These are phyloP conservation scores for Pneumocystis carinii DNA, from an alignment of 1,139 yeast genomes.

Conservation along the genomic window DNA sequence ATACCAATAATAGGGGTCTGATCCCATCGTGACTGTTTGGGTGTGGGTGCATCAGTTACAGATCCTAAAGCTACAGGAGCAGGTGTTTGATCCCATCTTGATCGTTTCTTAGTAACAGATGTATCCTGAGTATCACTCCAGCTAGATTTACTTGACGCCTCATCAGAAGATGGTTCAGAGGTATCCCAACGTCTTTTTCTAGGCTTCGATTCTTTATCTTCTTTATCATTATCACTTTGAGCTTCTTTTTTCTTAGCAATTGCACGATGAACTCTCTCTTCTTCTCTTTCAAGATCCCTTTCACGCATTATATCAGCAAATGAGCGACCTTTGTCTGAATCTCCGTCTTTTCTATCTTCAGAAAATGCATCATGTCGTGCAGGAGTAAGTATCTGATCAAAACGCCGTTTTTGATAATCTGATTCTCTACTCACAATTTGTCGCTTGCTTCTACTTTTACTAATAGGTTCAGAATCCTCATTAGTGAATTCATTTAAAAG, in stretches of 20 bases:
- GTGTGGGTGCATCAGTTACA: constrained; percentile 5
- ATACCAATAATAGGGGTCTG: constrained; percentile 19
- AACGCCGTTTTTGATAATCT: constrained; percentile 31
- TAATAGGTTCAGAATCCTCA: constrained; percentile 18
- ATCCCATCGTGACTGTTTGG: constrained; percentile 20
- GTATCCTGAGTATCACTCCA: constrained; percentile 21
- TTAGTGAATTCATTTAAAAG: constrained; percentile 21
- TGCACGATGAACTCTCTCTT: constrained; percentile 19
- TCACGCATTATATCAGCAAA: constrained; percentile 21
- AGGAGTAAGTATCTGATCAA: constrained; percentile 23
- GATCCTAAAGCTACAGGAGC: constrained; percentile 10
- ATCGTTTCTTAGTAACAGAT: constrained; percentile 8
- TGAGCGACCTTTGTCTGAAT: constrained; percentile 14
- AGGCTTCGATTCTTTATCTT: constrained; percentile 13
- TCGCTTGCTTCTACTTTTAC: constrained; percentile 3
- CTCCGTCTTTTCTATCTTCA: constrained; percentile 17
- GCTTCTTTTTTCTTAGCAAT: constrained; percentile 16
- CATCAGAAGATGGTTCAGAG: constrained; percentile 19
- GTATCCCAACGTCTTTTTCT: constrained; percentile 14
- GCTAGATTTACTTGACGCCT: constrained; percentile 1
- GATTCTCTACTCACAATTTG: constrained; percentile 27
- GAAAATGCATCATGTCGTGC: constrained; percentile 10
- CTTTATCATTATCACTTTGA: constrained; percentile 3
- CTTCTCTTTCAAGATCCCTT: constrained; percentile 24
- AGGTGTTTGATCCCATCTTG: constrained; percentile 20